Evolutionary conservation across 805 yeast species (phyloP).

Genomic region (Maudiozyma saulgeensis): DNA sequence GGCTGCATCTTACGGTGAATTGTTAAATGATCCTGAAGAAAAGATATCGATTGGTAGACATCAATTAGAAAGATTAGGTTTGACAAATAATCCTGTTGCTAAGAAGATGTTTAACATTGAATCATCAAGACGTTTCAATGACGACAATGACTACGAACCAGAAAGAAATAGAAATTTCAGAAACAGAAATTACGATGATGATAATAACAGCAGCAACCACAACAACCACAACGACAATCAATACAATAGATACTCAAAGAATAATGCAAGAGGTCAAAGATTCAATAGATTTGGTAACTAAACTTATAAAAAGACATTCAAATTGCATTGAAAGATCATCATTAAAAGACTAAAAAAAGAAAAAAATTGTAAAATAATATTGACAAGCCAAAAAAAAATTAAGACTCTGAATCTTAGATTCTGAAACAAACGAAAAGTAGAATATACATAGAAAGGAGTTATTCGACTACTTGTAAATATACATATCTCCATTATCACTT

Average conservation of each 20-base stretch:
- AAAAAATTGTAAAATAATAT: too few species aligned
- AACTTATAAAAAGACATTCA: background rate
- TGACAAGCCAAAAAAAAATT: too few species aligned
- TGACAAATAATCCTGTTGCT: conserved; percentile 14
- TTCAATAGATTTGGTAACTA: background rate
- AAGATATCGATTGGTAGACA: conserved; percentile 16
- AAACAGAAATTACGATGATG: background rate
- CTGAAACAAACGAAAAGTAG: too few species aligned
- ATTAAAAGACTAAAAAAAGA: too few species aligned
- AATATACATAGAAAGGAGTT: too few species aligned
- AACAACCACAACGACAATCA: too few species aligned
- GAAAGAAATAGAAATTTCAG: background rate
- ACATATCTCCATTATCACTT: background rate
- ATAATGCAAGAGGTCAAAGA: background rate
- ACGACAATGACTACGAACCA: background rate
- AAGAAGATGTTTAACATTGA: conserved; percentile 16
- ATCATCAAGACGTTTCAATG: background rate
- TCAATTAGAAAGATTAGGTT: conserved; percentile 18
- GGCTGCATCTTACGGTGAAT: conserved; percentile 18
- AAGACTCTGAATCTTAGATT: too few species aligned
- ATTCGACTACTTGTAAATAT: background rate
- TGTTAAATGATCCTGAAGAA: conserved; percentile 15
- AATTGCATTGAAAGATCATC: too few species aligned
- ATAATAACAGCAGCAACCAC: background rate
- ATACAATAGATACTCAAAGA: background rate